These are phyloP conservation scores for Scheffersomyces parashehatae DNA, from an alignment of 1,139 yeast genomes.

Conservation along the genomic window DNA sequence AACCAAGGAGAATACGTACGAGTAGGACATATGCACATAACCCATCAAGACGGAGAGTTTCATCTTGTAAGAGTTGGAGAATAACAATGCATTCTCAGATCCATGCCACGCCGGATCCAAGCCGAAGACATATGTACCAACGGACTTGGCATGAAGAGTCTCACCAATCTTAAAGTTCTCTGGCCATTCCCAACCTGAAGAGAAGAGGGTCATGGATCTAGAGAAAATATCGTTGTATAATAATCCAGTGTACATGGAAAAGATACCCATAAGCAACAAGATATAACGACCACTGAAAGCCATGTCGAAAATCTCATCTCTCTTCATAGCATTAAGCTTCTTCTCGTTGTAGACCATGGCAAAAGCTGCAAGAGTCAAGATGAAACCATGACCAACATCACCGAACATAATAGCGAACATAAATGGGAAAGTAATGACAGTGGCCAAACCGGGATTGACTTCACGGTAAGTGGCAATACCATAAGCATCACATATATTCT, in stretches of 20 bases:
- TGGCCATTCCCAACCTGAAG: conserved; percentile 94
- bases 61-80: conserved; percentile 96
- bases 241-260: conserved; percentile 92
- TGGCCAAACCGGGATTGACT: conserved; percentile 93
- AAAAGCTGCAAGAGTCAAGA: conserved; percentile 72
- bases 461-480: conserved; percentile 94
- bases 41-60: conserved; percentile 94
- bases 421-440: conserved; percentile 94
- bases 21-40: conserved; percentile 89
- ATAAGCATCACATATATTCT: conserved; percentile 90
- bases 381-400: conserved; percentile 93
- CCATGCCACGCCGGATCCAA: conserved; percentile 98
- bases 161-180: conserved; percentile 30
- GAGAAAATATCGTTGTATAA: conserved; percentile 93
- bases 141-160: conserved; percentile 10
- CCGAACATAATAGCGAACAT: conserved; percentile 99
- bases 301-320: conserved; percentile 96
- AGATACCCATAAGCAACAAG: conserved; percentile 83
- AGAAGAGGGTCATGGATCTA: conserved; percentile 80
- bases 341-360: conserved; percentile 70
- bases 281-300: conserved; percentile 92
- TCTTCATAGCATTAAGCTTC: conserved; percentile 60
- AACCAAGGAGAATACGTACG: conserved; percentile 79
- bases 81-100: conserved; percentile 84
- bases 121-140: conserved; percentile 70